These are phyloP conservation scores for Sisymbrium irio DNA, from an alignment of 345 rosid genomes.

Conservation along the genomic window DNA sequence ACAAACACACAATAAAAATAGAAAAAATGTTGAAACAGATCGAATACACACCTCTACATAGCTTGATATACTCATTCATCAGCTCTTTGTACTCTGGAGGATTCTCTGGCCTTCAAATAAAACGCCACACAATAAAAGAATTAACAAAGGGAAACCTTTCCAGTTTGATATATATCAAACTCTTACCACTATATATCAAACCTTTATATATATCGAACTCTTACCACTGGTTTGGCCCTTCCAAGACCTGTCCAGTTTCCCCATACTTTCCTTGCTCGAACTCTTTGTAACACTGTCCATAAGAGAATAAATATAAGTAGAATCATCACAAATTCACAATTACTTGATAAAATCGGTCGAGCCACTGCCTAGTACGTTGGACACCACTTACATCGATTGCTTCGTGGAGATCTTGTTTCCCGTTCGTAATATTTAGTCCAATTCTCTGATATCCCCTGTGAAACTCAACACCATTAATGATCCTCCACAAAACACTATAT, in stretches of 20 bases:
- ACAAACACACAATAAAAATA: neutral
- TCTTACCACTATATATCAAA: too few relatives aligned
- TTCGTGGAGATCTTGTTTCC: conserved; percentile 66
- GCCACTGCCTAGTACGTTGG: neutral
- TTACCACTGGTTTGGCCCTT: conserved; percentile 78
- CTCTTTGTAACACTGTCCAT: conserved; percentile 62
- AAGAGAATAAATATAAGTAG: neutral
- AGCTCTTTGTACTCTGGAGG: conserved; percentile 49
- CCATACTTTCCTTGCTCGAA: conserved; percentile 61
- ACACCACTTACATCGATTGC: conserved; percentile 66
- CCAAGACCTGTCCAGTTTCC: conserved; percentile 60
- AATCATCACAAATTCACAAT: too few relatives aligned
- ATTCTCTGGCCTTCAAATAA: conserved; percentile 54
- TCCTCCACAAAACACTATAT: neutral
- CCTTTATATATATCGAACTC: too few relatives aligned
- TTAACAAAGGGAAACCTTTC: too few relatives aligned
- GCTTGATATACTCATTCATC: conserved; percentile 61
- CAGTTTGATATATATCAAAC: too few relatives aligned
- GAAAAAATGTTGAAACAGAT: neutral
- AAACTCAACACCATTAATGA: neutral
- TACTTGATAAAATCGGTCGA: neutral
- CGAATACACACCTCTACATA: conserved; percentile 61
- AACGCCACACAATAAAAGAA: neutral
- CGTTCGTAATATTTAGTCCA: conserved; percentile 73
- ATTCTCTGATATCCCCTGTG: conserved; percentile 78